Conservation (phyloP, 495 filamentous ascomycete genomes). For the Neurospora sp. region DNA sequence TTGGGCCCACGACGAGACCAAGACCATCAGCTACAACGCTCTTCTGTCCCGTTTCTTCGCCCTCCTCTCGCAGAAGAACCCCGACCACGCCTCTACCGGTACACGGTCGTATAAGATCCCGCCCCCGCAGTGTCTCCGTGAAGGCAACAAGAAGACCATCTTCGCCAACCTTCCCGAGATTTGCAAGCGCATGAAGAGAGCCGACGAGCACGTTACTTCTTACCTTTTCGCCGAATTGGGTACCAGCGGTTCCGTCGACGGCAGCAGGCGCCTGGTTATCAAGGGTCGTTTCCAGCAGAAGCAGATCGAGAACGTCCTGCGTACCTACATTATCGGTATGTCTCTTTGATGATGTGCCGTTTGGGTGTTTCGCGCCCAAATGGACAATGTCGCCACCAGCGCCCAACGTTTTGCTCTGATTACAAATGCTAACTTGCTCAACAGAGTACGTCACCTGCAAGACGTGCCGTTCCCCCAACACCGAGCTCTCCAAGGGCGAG, state of each 20-base stretch:
- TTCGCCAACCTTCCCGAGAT: slow-evolving; percentile 78
- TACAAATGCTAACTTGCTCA: slow-evolving; percentile 3
- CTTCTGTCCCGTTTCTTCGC: slow-evolving; percentile 87
- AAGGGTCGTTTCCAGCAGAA: slow-evolving; percentile 98
- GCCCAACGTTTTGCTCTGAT: not conserved
- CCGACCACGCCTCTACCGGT: slow-evolving; percentile 79
- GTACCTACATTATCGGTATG: slow-evolving; percentile 77
- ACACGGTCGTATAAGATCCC: slow-evolving; percentile 96
- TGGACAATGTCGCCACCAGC: not conserved
- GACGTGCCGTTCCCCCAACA: slow-evolving; percentile 89
- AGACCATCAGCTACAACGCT: slow-evolving; percentile 70
- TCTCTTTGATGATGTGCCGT: slow-evolving; percentile 1
- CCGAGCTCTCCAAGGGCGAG: slow-evolving; percentile 95
- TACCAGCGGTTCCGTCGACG: slow-evolving; percentile 90
- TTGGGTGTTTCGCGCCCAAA: not conserved
- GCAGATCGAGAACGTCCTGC: slow-evolving; percentile 89
- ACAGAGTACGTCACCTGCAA: slow-evolving; percentile 98
- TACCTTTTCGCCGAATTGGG: slow-evolving; percentile 98
- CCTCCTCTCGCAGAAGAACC: slow-evolving; percentile 83
- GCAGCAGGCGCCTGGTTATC: slow-evolving; percentile 86
- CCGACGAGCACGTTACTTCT: slow-evolving; percentile 91
- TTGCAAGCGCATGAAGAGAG: slow-evolving; percentile 80
- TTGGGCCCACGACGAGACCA: slow-evolving; percentile 73
- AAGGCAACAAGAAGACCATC: slow-evolving; percentile 99
- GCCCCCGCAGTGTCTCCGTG: slow-evolving; percentile 95